Conservation (phyloP, 2,329 filamentous ascomycete genomes). For the Aureobasidium melanogenum region DNA sequence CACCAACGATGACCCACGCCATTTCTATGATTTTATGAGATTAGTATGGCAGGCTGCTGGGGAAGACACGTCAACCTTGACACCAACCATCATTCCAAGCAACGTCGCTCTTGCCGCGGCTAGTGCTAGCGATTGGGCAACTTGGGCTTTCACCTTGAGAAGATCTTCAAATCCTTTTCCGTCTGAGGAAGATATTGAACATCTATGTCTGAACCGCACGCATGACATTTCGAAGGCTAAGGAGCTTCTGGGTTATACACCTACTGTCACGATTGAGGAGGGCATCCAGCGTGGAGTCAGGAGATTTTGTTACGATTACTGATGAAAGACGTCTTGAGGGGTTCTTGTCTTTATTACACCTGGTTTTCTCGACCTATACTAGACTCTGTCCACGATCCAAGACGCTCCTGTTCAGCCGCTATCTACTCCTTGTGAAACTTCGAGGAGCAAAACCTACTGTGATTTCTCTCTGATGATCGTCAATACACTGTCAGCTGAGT, state of each 20-base stretch:
- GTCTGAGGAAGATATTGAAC: background rate
- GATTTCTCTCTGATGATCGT: too few relatives aligned
- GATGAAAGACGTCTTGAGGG: background rate
- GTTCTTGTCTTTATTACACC: background rate
- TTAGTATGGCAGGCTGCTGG: background rate
- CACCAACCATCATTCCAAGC: background rate
- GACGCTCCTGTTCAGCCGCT: too few relatives aligned
- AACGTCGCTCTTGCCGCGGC: background rate
- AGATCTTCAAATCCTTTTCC: background rate
- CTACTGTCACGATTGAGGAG: background rate
- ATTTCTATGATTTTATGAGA: background rate
- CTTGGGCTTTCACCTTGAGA: background rate
- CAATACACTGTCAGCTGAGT: too few relatives aligned
- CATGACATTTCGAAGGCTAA: background rate
- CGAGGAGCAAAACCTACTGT: too few relatives aligned
- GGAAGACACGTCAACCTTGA: background rate
- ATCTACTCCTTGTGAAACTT: too few relatives aligned
- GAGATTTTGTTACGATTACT: background rate
- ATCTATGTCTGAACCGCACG: background rate
- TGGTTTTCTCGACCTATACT: background rate
- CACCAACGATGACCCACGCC: background rate
- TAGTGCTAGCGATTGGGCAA: background rate
- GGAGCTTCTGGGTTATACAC: background rate
- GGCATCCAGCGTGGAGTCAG: background rate
- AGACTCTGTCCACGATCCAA: too few relatives aligned